Evolutionary conservation across 352 stramenopile species (phyloP).

Genomic region (Globisporangium abappressorium): DNA sequence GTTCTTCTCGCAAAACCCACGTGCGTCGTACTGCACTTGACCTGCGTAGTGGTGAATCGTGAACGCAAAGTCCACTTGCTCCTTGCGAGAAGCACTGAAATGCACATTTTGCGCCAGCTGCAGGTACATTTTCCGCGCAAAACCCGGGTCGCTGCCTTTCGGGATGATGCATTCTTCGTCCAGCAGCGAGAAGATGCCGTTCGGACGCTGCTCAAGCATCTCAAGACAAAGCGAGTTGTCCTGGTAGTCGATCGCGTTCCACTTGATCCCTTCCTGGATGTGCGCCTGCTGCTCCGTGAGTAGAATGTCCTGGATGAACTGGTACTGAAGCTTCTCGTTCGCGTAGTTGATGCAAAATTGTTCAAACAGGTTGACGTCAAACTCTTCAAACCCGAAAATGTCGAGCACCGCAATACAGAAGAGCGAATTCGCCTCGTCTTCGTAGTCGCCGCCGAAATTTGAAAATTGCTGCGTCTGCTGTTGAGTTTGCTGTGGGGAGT

Average conservation of each 20-base stretch:
- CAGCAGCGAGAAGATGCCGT: constrained; percentile 70
- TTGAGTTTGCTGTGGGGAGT: constrained; percentile 21
- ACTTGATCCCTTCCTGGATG: constrained; percentile 68
- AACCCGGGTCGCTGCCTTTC: constrained; percentile 70
- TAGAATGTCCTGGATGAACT: constrained; percentile 83
- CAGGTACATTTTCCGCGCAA: constrained; percentile 74
- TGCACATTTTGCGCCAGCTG: constrained; percentile 53
- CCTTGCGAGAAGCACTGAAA: constrained; percentile 61
- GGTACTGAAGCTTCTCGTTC: constrained; percentile 81
- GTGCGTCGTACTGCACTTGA: constrained; percentile 64
- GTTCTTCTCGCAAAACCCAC: constrained; percentile 88
- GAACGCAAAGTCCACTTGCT: constrained; percentile 71
- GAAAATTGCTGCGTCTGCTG: background rate
- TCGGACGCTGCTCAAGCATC: constrained; percentile 79
- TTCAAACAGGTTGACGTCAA: constrained; percentile 78
- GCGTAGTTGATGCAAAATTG: constrained; percentile 84
- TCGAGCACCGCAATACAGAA: constrained; percentile 84
- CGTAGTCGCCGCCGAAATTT: background rate
- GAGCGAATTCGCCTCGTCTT: constrained; percentile 12
- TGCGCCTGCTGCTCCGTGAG: constrained; percentile 74
- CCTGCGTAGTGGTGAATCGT: constrained; percentile 83
- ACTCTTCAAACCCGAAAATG: constrained; percentile 91
- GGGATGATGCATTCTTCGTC: constrained; percentile 87
- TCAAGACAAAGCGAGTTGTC: constrained; percentile 81
- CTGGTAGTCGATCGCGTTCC: constrained; percentile 61